Conservation (phyloP, 441 rosid genomes). For the Pelargonium citronellum region DNA sequence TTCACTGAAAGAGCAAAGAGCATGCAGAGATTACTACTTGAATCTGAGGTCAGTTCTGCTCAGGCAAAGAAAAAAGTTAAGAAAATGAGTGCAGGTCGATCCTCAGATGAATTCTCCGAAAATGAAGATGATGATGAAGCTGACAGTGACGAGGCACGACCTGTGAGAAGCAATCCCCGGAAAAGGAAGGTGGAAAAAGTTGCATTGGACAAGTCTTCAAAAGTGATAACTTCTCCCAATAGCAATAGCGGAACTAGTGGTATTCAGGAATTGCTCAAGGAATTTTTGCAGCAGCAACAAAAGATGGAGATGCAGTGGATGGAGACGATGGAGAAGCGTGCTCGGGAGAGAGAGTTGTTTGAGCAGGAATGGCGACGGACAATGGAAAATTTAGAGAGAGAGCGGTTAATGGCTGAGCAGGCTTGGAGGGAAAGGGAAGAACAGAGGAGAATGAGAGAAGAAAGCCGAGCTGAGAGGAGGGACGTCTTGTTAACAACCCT, state of each 20-base stretch:
- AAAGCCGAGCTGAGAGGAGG: slow-evolving; percentile 46
- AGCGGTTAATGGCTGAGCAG: slow-evolving; percentile 41
- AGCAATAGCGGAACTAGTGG: slow-evolving; percentile 7
- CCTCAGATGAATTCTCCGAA: slow-evolving; percentile 36
- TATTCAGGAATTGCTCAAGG: slow-evolving; percentile 38
- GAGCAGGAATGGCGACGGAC: slow-evolving; percentile 50
- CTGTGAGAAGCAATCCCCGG: slow-evolving; percentile 23
- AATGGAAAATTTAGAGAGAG: slow-evolving; percentile 51
- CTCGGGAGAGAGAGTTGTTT: slow-evolving; percentile 33
- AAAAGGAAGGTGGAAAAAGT: slow-evolving; percentile 38
- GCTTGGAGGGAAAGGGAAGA: slow-evolving; percentile 55
- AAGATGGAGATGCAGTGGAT: slow-evolving; percentile 46
- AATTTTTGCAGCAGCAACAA: slow-evolving; percentile 43
- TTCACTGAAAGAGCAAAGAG: slow-evolving; percentile 40
- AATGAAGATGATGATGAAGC: slow-evolving; percentile 35
- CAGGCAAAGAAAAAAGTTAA: slow-evolving; percentile 33
- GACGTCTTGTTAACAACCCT: slow-evolving; percentile 43
- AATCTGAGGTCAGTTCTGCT: slow-evolving; percentile 34
- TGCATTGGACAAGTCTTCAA: slow-evolving; percentile 21
- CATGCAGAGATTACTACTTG: slow-evolving; percentile 38
- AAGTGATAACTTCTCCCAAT: slow-evolving; percentile 13
- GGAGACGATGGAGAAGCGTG: slow-evolving; percentile 45
- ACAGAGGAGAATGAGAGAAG: slow-evolving; percentile 44
- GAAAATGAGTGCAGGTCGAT: slow-evolving; percentile 26
- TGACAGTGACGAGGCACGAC: slow-evolving; percentile 34